Conservation (phyloP, 768 basidiomycete species). For the Lactifluus echinatus region DNA sequence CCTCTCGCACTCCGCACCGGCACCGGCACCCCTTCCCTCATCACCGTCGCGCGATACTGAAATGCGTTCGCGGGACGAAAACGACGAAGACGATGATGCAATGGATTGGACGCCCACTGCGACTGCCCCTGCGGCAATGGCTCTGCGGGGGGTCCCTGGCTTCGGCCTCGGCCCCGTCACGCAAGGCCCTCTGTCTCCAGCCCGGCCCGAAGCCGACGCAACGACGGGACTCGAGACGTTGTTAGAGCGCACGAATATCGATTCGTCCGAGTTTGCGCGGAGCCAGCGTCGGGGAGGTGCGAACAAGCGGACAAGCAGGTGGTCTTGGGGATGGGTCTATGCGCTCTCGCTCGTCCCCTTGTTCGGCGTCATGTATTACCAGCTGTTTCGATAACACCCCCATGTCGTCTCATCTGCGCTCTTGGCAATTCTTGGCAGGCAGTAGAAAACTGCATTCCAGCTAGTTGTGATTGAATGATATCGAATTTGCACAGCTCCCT, state of each 20-base stretch:
- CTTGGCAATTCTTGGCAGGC: neutral
- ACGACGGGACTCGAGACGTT: constrained; percentile 18
- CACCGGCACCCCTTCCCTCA: neutral
- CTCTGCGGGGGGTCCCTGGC: no score
- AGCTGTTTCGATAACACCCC: neutral
- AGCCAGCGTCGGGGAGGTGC: neutral
- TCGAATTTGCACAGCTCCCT: neutral
- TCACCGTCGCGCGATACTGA: constrained; percentile 24
- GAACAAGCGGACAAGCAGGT: neutral
- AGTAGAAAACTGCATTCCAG: neutral
- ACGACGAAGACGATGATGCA: constrained; percentile 30
- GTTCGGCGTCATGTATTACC: constrained; percentile 6
- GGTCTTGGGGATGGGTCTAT: constrained; percentile 13
- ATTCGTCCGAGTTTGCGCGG: neutral
- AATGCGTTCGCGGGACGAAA: constrained; percentile 23
- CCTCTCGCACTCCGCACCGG: constrained; percentile 15
- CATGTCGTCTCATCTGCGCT: no score
- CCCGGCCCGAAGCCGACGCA: neutral
- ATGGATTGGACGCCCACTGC: constrained; percentile 66
- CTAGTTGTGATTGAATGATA: neutral
- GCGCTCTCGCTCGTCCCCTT: constrained; percentile 7
- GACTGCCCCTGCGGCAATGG: neutral
- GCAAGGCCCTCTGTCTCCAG: neutral
- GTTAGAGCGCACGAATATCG: constrained; percentile 16
- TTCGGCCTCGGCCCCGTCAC: neutral